Conservation (phyloP, 140 eudicot species). For the Cichorium intybus region DNA sequence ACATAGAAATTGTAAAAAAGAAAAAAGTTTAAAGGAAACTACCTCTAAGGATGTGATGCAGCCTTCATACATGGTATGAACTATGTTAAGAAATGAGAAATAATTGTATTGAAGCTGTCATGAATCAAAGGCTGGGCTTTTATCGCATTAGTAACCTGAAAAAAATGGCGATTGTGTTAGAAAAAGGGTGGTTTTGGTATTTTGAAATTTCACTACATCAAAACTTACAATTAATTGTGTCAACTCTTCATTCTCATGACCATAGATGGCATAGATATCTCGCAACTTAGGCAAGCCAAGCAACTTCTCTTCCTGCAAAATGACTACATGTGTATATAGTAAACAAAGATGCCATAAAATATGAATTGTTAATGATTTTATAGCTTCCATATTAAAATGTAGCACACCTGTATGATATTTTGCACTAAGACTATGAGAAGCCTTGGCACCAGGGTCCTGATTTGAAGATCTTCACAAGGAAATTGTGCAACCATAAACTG, state of each 20-base stretch:
- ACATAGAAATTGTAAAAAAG: neutral
- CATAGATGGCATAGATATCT: constrained; percentile 90
- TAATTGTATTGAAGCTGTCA: constrained; percentile 48
- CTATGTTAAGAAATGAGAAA: constrained; percentile 71
- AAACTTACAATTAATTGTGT: constrained; percentile 68
- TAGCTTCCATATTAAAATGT: constrained; percentile 8
- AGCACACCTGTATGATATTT: constrained; percentile 80
- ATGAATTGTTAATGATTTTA: constrained; percentile 9
- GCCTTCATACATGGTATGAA: constrained; percentile 80
- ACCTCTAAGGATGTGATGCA: constrained; percentile 94
- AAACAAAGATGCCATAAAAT: constrained; percentile 34
- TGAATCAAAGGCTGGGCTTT: constrained; percentile 76
- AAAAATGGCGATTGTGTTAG: neutral
- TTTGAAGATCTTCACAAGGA: constrained; percentile 67
- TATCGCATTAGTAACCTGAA: constrained; percentile 76
- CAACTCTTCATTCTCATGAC: constrained; percentile 91
- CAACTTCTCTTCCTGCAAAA: constrained; percentile 94
- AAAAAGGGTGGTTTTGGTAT: neutral
- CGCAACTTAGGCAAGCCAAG: constrained; percentile 89
- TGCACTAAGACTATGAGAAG: constrained; percentile 67
- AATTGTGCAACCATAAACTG: constrained; percentile 16
- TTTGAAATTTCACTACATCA: neutral
- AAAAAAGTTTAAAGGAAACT: neutral
- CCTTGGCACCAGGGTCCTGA: constrained; percentile 91
- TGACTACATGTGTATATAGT: constrained; percentile 60